Evolutionary conservation across 192 early-diverging fungal genomes (phyloP), one percentile per base, ranked within the genome.

Genomic region (Phlyctochytrium bullatum): DNA sequence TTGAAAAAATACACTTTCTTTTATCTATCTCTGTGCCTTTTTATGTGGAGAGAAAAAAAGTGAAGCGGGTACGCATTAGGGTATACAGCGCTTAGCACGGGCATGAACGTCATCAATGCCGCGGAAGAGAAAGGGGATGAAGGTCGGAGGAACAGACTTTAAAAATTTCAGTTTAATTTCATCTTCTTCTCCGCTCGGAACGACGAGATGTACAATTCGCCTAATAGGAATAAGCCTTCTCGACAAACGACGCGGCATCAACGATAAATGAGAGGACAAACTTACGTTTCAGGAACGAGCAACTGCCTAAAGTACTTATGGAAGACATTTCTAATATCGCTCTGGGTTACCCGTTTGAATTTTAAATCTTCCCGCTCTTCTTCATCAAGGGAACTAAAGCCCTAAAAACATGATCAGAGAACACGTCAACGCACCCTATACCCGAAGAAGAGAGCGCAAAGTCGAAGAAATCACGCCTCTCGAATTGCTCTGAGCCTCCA

Each of bases 281-380:
- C 40, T 14, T 14, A 47, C 40, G 10, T 47, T 47, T 6, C 6
- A 47, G 40, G 40, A 47, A 68, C 65, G 1, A 90, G 71, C 72
- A 90, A 90, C 64, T 80, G 78, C 52, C 68, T 56, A 67, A 84
- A 90, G 54, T 88, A 88, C 53, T 68, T 74, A 29, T 69, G 36
- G 47, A 79, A 85, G n/a, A 88, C 88, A 10, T 80, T 29, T 50
- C 68, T 68, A 64, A 90, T 60, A 65, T 89, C 87, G 0, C 40
- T 32, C 6, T 36, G 52, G 1, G 76, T 79, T 17, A 90, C 83
- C 40, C 66, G 66, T 62, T 86, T 82, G 0, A 90, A 67, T 17
- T 65, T 67, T 31, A 74, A 52, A 17, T 84, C 61, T 54, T 66
- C 67, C 34, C 31, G 66, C 2, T 58, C 66, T 68, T 88, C 76